Evolutionary conservation across 768 basidiomycete species (phyloP), one percentile per base, ranked within the genome.

Genomic region (Harrya chromipes): DNA sequence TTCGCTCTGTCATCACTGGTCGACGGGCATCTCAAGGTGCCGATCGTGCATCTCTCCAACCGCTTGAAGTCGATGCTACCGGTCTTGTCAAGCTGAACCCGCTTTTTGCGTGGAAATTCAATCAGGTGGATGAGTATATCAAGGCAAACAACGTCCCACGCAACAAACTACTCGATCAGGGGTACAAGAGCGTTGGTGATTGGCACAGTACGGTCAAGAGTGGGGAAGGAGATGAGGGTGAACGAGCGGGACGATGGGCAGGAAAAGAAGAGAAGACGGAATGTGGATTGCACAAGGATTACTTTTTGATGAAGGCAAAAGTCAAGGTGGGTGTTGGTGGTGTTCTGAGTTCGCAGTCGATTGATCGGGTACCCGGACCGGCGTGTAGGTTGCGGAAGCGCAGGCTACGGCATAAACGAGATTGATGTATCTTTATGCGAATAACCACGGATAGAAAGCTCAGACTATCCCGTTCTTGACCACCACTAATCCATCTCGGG

Each of bases 51-150:
- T 74, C 79, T 14, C 77, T 98, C 33, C 79, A 84, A 57, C 90
- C 94, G 2, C 77, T 99, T 46, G 94, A 97, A 71, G 78, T 95
- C 26, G 95, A 99, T 69, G 75, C 79, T 46, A 93, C 90, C 1
- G 94, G 94, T 6, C 71, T 98, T 26, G 68, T 97, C 55, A 98
- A 99, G 74, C 79, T 99, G 40, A 98, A 99, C 68, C 95, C 95
- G 0, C 77, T 99, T 36, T 92, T 84, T 61, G 73, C 81, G 16
- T 99, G 97, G 97, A 80, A 79, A 19, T 95, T 97, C 69, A 66
- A 72, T 8, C 69, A 90, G 35, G 90, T 97, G 16, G 85, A 97
- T 54, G 84, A 82, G 67, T 94, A 97, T 67, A 77, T 95, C 54
- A 81, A 81, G 37, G 75, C 80, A 52, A 82, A 97, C 70, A 71